These are phyloP conservation scores for Hawksworthiomyces lignivorus DNA, from an alignment of 2,329 filamentous ascomycete genomes.

Conservation along the genomic window DNA sequence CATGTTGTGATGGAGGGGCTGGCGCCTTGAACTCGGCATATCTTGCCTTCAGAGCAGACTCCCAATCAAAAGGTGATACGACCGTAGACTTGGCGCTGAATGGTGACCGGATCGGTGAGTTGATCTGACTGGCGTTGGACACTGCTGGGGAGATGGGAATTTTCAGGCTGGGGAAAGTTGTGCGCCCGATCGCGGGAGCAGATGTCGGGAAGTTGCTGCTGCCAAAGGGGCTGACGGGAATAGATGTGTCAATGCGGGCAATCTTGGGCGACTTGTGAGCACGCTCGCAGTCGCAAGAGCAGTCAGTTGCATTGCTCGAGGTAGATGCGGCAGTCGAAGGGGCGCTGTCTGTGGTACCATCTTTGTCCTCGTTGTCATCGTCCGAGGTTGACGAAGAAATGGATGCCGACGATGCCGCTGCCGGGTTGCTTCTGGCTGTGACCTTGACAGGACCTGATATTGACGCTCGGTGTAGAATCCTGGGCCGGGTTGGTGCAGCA, in stretches of 20 bases:
- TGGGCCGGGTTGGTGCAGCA: not conserved
- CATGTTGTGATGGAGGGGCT: too few relatives aligned
- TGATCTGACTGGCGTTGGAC: slow-evolving; percentile 41
- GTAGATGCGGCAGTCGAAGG: slow-evolving; percentile 43
- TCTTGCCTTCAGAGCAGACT: slow-evolving; percentile 58
- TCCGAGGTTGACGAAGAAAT: slow-evolving; percentile 28
- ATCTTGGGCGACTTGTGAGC: slow-evolving; percentile 40
- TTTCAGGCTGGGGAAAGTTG: slow-evolving; percentile 59
- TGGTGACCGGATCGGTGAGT: slow-evolving; percentile 69
- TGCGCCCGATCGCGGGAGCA: slow-evolving; percentile 51
- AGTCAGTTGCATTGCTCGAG: slow-evolving; percentile 45
- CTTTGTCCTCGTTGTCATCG: slow-evolving; percentile 18
- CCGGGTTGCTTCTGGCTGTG: slow-evolving; percentile 30
- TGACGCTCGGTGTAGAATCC: slow-evolving; percentile 7
- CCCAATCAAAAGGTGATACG: slow-evolving; percentile 73
- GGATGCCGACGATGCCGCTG: not conserved
- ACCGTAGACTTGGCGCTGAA: slow-evolving; percentile 55
- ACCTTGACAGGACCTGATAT: slow-evolving; percentile 30
- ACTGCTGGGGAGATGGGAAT: slow-evolving; percentile 69
- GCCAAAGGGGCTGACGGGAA: slow-evolving; percentile 41
- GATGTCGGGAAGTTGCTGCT: slow-evolving; percentile 45
- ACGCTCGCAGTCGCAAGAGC: slow-evolving; percentile 49
- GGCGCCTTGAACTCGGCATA: slow-evolving; percentile 49
- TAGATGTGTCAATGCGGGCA: slow-evolving; percentile 27
- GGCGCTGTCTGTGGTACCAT: slow-evolving; percentile 27